phyloP scores from a whole-genome alignment of 768 basidiomycete genomes.

The Calvatia gigantea region DNA sequence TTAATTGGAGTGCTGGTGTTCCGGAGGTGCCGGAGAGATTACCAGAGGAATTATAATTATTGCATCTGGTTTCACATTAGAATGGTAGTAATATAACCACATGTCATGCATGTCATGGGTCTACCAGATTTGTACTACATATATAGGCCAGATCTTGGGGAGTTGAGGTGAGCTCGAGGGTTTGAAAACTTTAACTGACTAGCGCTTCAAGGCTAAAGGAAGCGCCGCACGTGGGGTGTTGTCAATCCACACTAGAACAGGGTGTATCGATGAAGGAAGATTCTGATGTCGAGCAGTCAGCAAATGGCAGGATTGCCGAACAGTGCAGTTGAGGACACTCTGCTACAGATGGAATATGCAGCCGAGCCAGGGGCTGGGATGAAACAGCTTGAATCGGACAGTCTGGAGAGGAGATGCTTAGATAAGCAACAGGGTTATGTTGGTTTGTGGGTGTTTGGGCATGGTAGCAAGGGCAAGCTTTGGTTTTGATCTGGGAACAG shows the following conservation, averaged over 20 bases:
- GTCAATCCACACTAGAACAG: not conserved
- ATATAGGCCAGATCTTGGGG: not conserved
- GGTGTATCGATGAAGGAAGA: not conserved
- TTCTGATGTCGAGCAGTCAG: not conserved
- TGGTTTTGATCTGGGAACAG: constrained; percentile 36
- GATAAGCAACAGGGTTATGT: not conserved
- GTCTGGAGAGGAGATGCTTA: not conserved
- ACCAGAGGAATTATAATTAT: not conserved
- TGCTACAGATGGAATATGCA: not conserved
- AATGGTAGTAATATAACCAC: not conserved
- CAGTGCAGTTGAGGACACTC: too few relatives aligned
- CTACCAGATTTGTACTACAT: too few relatives aligned
- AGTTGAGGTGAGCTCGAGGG: too few relatives aligned
- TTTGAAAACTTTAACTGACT: too few relatives aligned
- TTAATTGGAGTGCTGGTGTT: constrained; percentile 50
- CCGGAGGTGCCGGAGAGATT: constrained; percentile 36
- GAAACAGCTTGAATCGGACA: not conserved
- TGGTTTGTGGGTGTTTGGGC: constrained; percentile 17
- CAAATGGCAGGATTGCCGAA: too few relatives aligned
- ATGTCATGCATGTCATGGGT: not conserved
- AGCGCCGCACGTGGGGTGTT: not conserved
- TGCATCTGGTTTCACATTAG: not conserved
- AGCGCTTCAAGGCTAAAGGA: not conserved
- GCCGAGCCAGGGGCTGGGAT: not conserved
- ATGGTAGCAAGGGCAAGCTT: constrained; percentile 26